Conservation (phyloP, 805 yeast species). For the Ogataea nakhonphanomensis region DNA sequence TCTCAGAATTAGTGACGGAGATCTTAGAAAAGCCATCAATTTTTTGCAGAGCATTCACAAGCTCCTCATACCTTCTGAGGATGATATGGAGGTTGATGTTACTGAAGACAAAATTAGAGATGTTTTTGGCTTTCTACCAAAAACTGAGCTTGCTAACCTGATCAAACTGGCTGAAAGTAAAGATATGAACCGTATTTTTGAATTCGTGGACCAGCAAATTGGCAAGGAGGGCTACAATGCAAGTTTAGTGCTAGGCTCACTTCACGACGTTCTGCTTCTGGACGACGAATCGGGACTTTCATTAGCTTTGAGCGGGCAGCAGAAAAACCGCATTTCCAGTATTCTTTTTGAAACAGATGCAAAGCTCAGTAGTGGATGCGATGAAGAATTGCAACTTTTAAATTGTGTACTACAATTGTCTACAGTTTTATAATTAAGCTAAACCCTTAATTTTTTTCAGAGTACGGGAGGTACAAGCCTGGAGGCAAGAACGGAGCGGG, state of each 20-base stretch:
- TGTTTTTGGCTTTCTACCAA: conserved; percentile 34
- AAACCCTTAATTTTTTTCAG: conserved; percentile 6
- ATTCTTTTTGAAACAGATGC: conserved; percentile 72
- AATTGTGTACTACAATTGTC: conserved; percentile 59
- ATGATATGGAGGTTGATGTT: conserved; percentile 26
- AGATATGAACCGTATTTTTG: conserved; percentile 24
- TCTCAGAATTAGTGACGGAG: conserved; percentile 78
- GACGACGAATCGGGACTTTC: conserved; percentile 31
- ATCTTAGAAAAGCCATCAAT: conserved; percentile 89
- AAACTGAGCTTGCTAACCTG: conserved; percentile 15
- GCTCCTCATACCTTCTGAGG: conserved; percentile 34
- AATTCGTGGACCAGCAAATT: conserved; percentile 27
- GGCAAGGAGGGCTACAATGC: conserved; percentile 34
- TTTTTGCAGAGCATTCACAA: conserved; percentile 80
- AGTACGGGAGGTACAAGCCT: conserved; percentile 7
- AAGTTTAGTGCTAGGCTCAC: conserved; percentile 26
- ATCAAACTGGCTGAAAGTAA: conserved; percentile 18
- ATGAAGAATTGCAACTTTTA: conserved; percentile 79
- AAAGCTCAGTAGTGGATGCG: conserved; percentile 77
- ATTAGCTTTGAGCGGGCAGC: conserved; percentile 54
- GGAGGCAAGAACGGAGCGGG: conserved; percentile 10
- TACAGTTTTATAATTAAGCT: conserved; percentile 26
- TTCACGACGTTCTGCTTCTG: conserved; percentile 33
- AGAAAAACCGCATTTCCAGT: conserved; percentile 64
- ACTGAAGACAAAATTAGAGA: conserved; percentile 26